A percentile compares a stretch with the other conserved stretches of the same genome.
These are phyloP conservation scores for Yarrowia deformans DNA, from an alignment of 805 yeast species.

Conservation along the genomic window DNA sequence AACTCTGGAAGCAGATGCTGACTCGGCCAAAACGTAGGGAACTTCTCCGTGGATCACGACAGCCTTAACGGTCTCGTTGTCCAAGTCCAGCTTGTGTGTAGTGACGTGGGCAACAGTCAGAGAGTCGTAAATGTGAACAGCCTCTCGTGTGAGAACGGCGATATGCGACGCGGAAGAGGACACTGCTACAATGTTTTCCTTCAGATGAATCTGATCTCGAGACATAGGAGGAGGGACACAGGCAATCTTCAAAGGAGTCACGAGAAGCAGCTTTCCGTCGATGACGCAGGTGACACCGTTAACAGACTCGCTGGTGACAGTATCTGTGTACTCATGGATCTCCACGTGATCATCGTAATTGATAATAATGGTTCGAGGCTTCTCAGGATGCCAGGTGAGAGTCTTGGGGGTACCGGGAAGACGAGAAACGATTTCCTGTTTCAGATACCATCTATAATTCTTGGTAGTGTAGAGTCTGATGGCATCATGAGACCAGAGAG, in stretches of 20 bases:
- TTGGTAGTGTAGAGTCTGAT: conserved; percentile 91
- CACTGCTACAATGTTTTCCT: conserved; percentile 67
- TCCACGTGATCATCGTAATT: conserved; percentile 53
- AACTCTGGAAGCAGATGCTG: conserved; percentile 27
- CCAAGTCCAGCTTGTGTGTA: conserved; percentile 19
- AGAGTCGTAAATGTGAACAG: conserved; percentile 23
- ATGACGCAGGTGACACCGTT: conserved; percentile 79
- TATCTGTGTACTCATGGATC: conserved; percentile 71
- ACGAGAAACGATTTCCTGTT: conserved; percentile 67
- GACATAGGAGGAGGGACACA: conserved; percentile 96
- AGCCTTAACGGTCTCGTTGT: conserved; percentile 25
- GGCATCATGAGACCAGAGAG: conserved; percentile 65
- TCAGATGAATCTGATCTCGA: conserved; percentile 67
- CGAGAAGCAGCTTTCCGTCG: conserved; percentile 73
- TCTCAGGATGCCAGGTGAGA: conserved; percentile 86
- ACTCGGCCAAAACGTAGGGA: conserved; percentile 62
- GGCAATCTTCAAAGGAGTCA: conserved; percentile 85
- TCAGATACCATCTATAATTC: conserved; percentile 95
- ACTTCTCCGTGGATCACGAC: conserved; percentile 62
- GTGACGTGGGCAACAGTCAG: conserved; percentile 14
- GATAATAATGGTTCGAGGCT: conserved; percentile 75
- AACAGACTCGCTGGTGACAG: conserved; percentile 72
- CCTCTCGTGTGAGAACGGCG: conserved; percentile 50
- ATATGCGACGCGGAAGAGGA: conserved; percentile 61
- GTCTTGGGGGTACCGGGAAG: conserved; percentile 44